A percentile compares a stretch with the other conserved stretches of the same genome.
These are phyloP conservation scores for Lecanosticta acicola DNA, from an alignment of 2,329 filamentous ascomycete genomes.

Conservation along the genomic window DNA sequence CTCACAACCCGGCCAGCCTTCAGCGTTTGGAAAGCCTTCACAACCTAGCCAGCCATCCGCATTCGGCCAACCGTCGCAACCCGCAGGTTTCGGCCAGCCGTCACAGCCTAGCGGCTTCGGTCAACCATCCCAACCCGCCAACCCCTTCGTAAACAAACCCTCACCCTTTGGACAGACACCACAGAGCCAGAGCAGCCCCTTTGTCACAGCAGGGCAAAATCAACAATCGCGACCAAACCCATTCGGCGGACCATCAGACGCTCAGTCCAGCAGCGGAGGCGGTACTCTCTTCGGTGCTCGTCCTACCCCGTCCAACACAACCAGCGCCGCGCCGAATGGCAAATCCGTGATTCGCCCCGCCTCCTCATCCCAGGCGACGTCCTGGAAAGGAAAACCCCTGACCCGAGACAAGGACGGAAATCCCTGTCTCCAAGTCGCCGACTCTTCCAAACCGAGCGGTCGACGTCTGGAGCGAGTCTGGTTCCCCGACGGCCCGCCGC, in stretches of 20 bases:
- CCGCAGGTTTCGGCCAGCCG: slow-evolving; percentile 20
- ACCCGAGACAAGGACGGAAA: not conserved
- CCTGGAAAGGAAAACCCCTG: slow-evolving; percentile 32
- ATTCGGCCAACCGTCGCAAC: slow-evolving; percentile 22
- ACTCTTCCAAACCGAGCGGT: not conserved
- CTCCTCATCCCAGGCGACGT: not conserved
- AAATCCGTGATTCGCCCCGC: too few species aligned
- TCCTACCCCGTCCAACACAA: too few species aligned
- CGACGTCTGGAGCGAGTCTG: slow-evolving; percentile 2
- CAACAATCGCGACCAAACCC: too few species aligned
- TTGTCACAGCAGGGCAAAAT: slow-evolving; percentile 1
- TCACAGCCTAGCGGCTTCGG: slow-evolving; percentile 2
- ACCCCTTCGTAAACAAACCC: slow-evolving; percentile 3
- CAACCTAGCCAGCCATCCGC: slow-evolving; percentile 11
- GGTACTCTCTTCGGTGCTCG: too few species aligned
- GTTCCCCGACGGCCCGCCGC: slow-evolving; percentile 51
- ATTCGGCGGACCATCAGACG: slow-evolving; percentile 1
- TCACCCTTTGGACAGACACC: not conserved
- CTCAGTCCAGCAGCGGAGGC: slow-evolving; percentile 1
- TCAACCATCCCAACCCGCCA: slow-evolving; percentile 1
- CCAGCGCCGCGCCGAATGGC: too few species aligned
- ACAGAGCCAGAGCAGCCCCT: not conserved
- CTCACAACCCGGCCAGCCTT: slow-evolving; percentile 19
- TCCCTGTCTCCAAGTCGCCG: not conserved
- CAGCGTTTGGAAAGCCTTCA: slow-evolving; percentile 15